Percentiles rank a stretch among this genome's conserved stretches.
phyloP scores from a whole-genome alignment of 1,284 basidiomycete genomes.

The Rhizopogon hawkerae region DNA sequence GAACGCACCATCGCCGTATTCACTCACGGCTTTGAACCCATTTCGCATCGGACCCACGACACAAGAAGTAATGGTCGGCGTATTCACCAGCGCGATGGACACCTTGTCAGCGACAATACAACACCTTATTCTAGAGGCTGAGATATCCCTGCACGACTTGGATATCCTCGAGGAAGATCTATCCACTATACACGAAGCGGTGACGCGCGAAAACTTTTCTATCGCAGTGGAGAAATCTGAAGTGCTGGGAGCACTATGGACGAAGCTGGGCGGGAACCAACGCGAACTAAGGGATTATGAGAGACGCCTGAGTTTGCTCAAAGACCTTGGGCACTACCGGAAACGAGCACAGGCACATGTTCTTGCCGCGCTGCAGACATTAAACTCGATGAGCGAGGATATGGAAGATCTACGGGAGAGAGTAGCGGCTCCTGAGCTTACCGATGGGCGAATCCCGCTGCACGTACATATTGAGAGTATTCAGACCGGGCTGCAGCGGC shows the following conservation, averaged over 20 bases:
- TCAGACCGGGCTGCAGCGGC: conserved; percentile 48
- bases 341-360: conserved; percentile 55
- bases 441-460: conserved; percentile 49
- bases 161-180: conserved; percentile 55
- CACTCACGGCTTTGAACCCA: conserved; percentile 38
- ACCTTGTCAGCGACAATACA: conserved; percentile 44
- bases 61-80: conserved; percentile 38
- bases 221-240: conserved; percentile 39
- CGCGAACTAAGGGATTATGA: conserved; percentile 38
- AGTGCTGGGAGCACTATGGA: conserved; percentile 60
- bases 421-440: conserved; percentile 54
- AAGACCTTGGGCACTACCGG: conserved; percentile 46
- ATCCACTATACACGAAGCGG: conserved; percentile 43
- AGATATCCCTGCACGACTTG: conserved; percentile 44
- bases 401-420: conserved; percentile 66
- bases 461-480: conserved; percentile 69
- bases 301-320: conserved; percentile 44
- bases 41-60: conserved; percentile 31
- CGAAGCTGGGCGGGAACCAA: conserved; percentile 52
- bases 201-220: conserved; percentile 46
- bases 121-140: conserved; percentile 55
- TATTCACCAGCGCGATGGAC: conserved; percentile 56
- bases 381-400: conserved; percentile 56
- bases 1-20: conserved; percentile 29
- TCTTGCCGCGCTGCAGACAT: conserved; percentile 47